Percentiles rank a stretch among this genome's conserved stretches.
Evolutionary conservation across 345 rosid species (phyloP).

Genomic region (Moringa oleifera): DNA sequence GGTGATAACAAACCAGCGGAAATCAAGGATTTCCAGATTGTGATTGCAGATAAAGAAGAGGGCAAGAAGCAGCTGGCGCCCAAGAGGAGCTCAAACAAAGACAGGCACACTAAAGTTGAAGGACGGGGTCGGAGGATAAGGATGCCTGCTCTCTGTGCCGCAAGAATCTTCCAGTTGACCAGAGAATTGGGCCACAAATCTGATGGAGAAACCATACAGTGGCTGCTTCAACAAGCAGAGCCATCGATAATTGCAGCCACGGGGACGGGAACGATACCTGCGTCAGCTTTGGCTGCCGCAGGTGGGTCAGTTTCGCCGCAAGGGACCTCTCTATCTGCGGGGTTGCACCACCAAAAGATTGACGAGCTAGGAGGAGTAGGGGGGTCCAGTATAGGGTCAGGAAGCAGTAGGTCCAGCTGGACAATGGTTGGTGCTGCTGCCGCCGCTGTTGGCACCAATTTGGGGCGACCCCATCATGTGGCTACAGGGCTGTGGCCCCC

Average conservation of each 20-base stretch:
- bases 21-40: conserved; percentile 75
- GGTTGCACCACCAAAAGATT: conserved; percentile 65
- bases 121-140: conserved; percentile 91
- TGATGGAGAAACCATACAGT: conserved; percentile 95
- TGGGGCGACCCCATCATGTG: conserved; percentile 59
- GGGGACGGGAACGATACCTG: conserved; percentile 92
- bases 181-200: conserved; percentile 98
- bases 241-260: conserved; percentile 91
- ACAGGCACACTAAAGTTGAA: conserved; percentile 93
- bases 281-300: conserved; percentile 74
- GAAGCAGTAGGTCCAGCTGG: conserved; percentile 60
- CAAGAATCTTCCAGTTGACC: conserved; percentile 92
- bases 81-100: conserved; percentile 88
- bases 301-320: conserved; percentile 61
- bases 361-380: conserved; percentile 43
- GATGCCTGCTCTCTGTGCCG: conserved; percentile 99
- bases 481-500: conserved; percentile 73
- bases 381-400: conserved; percentile 45
- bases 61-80: conserved; percentile 60
- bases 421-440: conserved; percentile 52
- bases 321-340: conserved; percentile 55
- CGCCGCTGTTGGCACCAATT: conserved; percentile 36
- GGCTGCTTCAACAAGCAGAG: conserved; percentile 93
- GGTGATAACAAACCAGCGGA: conserved; percentile 49
- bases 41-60: conserved; percentile 57